These are phyloP conservation scores for Calonectria honghensis DNA, from an alignment of 2,329 filamentous ascomycete genomes.

Conservation along the genomic window DNA sequence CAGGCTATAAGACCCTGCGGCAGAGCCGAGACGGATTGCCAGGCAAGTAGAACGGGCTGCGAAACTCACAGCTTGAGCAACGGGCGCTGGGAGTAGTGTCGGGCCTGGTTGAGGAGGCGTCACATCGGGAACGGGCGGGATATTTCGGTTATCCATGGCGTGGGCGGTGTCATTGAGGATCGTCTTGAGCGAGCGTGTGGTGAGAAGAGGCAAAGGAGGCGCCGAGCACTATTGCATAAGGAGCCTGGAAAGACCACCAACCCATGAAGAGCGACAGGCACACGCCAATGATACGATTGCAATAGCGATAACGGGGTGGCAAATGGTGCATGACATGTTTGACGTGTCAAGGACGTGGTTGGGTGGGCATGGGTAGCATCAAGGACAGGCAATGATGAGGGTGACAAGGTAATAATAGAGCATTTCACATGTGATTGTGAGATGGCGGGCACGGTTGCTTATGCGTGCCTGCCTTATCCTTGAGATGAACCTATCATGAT, in stretches of 20 bases:
- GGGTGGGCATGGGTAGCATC: conserved; percentile 31
- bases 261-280: conserved; percentile 17
- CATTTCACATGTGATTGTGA: conserved; percentile 54
- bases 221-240: neutral
- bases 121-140: conserved; percentile 42
- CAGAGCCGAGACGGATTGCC: conserved; percentile 71
- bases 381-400: conserved; percentile 42
- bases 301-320: conserved; percentile 50
- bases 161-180: conserved; percentile 37
- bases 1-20: conserved; percentile 71
- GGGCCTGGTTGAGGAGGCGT: conserved; percentile 54
- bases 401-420: conserved; percentile 46
- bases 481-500: conserved; percentile 28
- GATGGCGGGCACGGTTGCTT: conserved; percentile 34
- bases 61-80: conserved; percentile 77
- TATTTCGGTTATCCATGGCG: conserved; percentile 49
- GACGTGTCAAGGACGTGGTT: conserved; percentile 37
- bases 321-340: conserved; percentile 48
- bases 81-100: conserved; percentile 74
- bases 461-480: conserved; percentile 39
- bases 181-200: conserved; percentile 24
- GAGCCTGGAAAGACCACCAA: conserved; percentile 8
- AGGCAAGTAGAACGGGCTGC: conserved; percentile 77
- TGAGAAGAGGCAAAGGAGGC: conserved; percentile 27
- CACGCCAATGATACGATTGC: conserved; percentile 47